phyloP scores from a whole-genome alignment of 805 yeast species.

The Schizosaccharomyces cryophilus region DNA sequence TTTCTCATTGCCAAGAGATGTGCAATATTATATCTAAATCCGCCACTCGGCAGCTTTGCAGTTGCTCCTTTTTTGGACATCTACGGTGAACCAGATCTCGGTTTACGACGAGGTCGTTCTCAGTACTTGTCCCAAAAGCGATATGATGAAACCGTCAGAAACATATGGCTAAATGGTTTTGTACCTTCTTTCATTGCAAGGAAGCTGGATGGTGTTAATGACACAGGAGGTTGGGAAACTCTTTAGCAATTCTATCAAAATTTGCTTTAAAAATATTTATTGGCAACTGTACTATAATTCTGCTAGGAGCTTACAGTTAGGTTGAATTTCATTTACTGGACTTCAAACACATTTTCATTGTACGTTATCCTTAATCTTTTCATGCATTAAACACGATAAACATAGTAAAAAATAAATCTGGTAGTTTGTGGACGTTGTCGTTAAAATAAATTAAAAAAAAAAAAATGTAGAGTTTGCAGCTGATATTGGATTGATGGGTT shows the following conservation, averaged over 20 bases:
- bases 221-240: conserved; percentile 92
- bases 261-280: too few relatives aligned
- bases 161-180: conserved; percentile 58
- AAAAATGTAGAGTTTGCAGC: too few relatives aligned
- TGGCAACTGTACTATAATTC: too few relatives aligned
- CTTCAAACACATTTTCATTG: too few relatives aligned
- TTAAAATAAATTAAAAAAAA: too few relatives aligned
- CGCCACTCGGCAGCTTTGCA: conserved; percentile 60
- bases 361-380: too few relatives aligned
- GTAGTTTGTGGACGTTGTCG: too few relatives aligned
- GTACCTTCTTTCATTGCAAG: conserved; percentile 56
- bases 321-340: too few relatives aligned
- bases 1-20: conserved; percentile 50
- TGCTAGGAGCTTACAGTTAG: too few relatives aligned
- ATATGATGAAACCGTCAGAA: conserved; percentile 40
- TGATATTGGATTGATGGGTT: too few relatives aligned
- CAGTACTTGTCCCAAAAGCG: conserved; percentile 35
- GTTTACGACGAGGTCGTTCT: conserved; percentile 42
- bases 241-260: conserved; percentile 16
- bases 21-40: conserved; percentile 35
- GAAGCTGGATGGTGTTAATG: conserved; percentile 51
- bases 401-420: too few relatives aligned
- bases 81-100: conserved; percentile 69
- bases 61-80: conserved; percentile 65
- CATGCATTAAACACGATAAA: too few relatives aligned